These are phyloP conservation scores for Microbotryum silenes-acaulis DNA, from an alignment of 1,284 basidiomycete species.

Conservation along the genomic window DNA sequence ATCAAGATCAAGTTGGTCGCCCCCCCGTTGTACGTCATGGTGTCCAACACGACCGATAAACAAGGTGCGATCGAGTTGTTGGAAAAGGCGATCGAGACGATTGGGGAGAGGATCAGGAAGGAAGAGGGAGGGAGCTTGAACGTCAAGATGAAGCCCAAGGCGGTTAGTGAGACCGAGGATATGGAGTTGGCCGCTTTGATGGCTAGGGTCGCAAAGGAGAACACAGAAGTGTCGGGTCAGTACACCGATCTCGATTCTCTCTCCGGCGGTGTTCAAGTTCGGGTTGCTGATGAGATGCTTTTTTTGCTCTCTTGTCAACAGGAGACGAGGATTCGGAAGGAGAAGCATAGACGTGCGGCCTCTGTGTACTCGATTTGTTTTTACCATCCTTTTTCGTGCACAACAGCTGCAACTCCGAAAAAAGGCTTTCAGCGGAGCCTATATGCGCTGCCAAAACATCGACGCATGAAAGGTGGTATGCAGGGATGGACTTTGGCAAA, in stretches of 20 bases:
- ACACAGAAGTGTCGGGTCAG: constrained; percentile 78
- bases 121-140: constrained; percentile 70
- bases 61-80: constrained; percentile 84
- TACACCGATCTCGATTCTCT: not conserved
- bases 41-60: constrained; percentile 96
- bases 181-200: constrained; percentile 89
- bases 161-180: constrained; percentile 93
- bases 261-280: not conserved
- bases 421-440: too few species aligned
- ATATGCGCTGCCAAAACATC: too few species aligned
- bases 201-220: constrained; percentile 83
- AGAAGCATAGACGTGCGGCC: constrained; percentile 6
- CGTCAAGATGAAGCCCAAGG: constrained; percentile 99
- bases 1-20: constrained; percentile 97
- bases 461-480: too few species aligned
- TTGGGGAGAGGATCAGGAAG: constrained; percentile 73
- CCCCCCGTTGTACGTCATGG: constrained; percentile 90
- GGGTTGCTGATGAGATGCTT: not conserved
- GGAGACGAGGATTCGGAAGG: constrained; percentile 30
- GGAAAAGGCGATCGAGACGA: constrained; percentile 86
- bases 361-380: not conserved
- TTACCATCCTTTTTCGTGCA: not conserved
- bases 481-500: too few species aligned
- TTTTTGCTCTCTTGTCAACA: not conserved
- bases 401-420: not conserved